Conservation (phyloP, 441 rosid species). For the Gossypium schwendimanii region DNA sequence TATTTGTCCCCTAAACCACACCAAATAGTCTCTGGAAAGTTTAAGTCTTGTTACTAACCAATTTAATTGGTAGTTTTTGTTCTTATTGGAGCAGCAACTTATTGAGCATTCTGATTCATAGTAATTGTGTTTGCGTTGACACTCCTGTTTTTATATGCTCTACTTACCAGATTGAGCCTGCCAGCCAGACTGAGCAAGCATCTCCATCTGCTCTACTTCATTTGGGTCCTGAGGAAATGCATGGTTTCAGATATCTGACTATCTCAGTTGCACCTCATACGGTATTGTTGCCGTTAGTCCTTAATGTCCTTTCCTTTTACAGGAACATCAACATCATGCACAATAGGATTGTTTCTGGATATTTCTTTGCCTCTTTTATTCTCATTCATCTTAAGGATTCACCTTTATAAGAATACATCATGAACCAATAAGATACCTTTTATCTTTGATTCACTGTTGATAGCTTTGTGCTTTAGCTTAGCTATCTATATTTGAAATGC, state of each 20-base stretch:
- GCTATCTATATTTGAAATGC: background rate
- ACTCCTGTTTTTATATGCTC: slow-evolving; percentile 22
- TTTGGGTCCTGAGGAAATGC: slow-evolving; percentile 76
- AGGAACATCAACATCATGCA: background rate
- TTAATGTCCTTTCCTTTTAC: background rate
- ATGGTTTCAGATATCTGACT: slow-evolving; percentile 76
- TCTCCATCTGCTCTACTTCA: slow-evolving; percentile 84
- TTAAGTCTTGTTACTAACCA: background rate
- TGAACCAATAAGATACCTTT: background rate
- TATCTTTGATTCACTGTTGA: background rate
- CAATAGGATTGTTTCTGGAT: background rate
- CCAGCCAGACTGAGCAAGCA: slow-evolving; percentile 97
- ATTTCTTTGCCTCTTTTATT: background rate
- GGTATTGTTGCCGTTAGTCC: slow-evolving; percentile 36
- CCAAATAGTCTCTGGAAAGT: background rate
- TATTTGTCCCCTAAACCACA: no score
- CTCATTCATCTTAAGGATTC: background rate
- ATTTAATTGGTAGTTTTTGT: background rate
- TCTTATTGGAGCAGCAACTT: background rate
- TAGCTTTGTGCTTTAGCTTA: background rate
- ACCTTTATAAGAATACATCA: background rate
- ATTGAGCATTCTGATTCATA: background rate
- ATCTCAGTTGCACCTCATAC: slow-evolving; percentile 87
- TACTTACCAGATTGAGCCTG: slow-evolving; percentile 79
- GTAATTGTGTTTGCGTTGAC: slow-evolving; percentile 8